Conservation (phyloP, 2,329 filamentous ascomycete genomes). For the Pseudogymnoascus sp. region DNA sequence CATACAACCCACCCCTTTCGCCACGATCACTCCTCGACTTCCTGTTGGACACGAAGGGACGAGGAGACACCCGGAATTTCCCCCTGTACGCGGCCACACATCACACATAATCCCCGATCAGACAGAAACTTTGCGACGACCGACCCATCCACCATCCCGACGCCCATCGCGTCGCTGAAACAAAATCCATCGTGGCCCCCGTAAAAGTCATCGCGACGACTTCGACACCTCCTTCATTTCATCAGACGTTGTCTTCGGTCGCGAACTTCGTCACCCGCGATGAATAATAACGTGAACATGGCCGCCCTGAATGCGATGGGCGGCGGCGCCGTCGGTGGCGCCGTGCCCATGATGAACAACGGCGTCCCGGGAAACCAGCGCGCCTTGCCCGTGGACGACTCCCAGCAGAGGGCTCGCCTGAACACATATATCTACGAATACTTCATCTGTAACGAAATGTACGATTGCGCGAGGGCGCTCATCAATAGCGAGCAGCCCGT, state of each 20-base stretch:
- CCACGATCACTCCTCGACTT: neutral
- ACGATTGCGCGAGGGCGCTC: slow-evolving; percentile 70
- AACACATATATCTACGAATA: slow-evolving; percentile 91
- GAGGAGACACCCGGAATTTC: neutral
- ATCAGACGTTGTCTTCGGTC: slow-evolving; percentile 9
- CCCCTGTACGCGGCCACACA: neutral
- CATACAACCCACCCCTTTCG: neutral
- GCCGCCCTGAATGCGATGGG: slow-evolving; percentile 57
- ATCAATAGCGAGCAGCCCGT: slow-evolving; percentile 57
- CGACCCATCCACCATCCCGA: neutral
- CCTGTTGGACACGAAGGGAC: neutral
- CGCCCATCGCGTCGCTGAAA: slow-evolving; percentile 2
- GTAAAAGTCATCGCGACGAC: slow-evolving; percentile 10
- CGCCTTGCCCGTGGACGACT: slow-evolving; percentile 28
- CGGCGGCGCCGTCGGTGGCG: slow-evolving; percentile 53
- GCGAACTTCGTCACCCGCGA: slow-evolving; percentile 15
- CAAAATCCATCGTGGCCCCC: neutral
- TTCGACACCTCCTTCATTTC: neutral
- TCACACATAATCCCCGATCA: neutral
- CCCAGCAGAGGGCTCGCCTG: slow-evolving; percentile 46
- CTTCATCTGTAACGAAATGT: slow-evolving; percentile 78
- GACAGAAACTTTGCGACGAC: neutral
- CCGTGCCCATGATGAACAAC: slow-evolving; percentile 60
- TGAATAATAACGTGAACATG: slow-evolving; percentile 41
- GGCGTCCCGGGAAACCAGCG: slow-evolving; percentile 27